Evolutionary conservation across 2,329 filamentous ascomycete genomes (phyloP).

Genomic region (Sarocladiaceae sp.): DNA sequence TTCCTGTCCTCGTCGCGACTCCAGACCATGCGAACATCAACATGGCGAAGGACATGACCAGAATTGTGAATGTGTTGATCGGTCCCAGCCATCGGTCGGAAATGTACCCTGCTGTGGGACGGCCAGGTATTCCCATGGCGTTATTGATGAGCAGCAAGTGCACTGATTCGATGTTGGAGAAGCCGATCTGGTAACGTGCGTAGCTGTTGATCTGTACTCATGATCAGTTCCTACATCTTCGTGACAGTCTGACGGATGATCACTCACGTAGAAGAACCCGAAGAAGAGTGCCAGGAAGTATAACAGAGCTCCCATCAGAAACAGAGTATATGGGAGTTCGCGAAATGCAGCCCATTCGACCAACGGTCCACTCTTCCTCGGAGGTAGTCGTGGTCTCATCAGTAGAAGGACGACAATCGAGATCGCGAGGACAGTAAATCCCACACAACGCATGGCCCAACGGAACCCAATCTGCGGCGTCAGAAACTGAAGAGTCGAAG

Average conservation of each 20-base stretch:
- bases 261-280: slow-evolving; percentile 36
- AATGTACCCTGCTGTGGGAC: slow-evolving; percentile 44
- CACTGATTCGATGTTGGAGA: slow-evolving; percentile 44
- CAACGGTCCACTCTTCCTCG: slow-evolving; percentile 41
- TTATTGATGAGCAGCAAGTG: slow-evolving; percentile 52
- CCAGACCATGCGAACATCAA: slow-evolving; percentile 51
- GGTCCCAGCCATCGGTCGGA: slow-evolving; percentile 47
- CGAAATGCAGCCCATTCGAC: slow-evolving; percentile 52
- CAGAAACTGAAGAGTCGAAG: slow-evolving; percentile 50
- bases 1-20: slow-evolving; percentile 32
- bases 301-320: slow-evolving; percentile 42
- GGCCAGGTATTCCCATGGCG: slow-evolving; percentile 48
- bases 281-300: slow-evolving; percentile 33
- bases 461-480: slow-evolving; percentile 53
- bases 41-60: slow-evolving; percentile 35
- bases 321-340: slow-evolving; percentile 48
- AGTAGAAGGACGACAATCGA: slow-evolving; percentile 31
- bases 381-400: slow-evolving; percentile 39
- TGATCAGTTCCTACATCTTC: slow-evolving; percentile 9
- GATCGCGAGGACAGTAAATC: slow-evolving; percentile 51
- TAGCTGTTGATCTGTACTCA: slow-evolving; percentile 35
- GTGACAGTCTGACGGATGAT: no score
- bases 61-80: slow-evolving; percentile 48
- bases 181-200: slow-evolving; percentile 33
- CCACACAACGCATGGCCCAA: slow-evolving; percentile 59